Base-by-base conservation (phyloP, 2,329 filamentous ascomycete genomes). In the Botrytis aclada region DNA sequence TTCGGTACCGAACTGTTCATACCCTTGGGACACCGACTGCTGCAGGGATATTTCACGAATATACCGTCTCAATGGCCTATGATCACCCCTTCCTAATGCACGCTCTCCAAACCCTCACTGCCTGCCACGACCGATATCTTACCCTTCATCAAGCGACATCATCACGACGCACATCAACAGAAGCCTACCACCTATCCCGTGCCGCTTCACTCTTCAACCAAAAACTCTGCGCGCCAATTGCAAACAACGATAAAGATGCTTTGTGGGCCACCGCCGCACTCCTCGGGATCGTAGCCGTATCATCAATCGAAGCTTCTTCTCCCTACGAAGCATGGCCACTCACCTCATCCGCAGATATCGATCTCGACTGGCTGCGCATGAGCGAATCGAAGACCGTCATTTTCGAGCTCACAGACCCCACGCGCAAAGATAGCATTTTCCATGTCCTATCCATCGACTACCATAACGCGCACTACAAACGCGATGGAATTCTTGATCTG, bases 341-440 rank as follows among this genome's bases (percentile, higher is more conserved):
- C 3, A 85, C 83, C 51, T 75, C 81, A 2, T 78, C 82, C 0
- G 81, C 81, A 1, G 73, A 81, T 0, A 77, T 80, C 0, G 87
- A 90, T 74, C 82, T 91, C 1, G 83, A 87, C 75, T 92, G 89
- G 89, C 78, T 91, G 3, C 85, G 82, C 64, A 84, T 91, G 78
- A 84, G 83, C 74, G 83, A 87, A 18, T 86, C 87, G 0, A 90
- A 91, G 79, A 84, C 82, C 70, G 83, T 83, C 3, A 81, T 90
- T 0, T 89, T 85, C 84, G 77, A 83, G 1, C 65, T 72, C 41
- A 72, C 71, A n/a, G 39, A 70, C 25, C 71, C 71, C 9, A 61
- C 16, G 12, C 64, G 71, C 18, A 20, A 43, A 62, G 71, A 70
- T 25, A 72, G 70, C 9, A 45, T 67, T 2, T 72, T 72, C 32